Evolutionary conservation across 495 filamentous ascomycete genomes (phyloP), one percentile per base, ranked within the genome.

Genomic region (Penicillium canariense): DNA sequence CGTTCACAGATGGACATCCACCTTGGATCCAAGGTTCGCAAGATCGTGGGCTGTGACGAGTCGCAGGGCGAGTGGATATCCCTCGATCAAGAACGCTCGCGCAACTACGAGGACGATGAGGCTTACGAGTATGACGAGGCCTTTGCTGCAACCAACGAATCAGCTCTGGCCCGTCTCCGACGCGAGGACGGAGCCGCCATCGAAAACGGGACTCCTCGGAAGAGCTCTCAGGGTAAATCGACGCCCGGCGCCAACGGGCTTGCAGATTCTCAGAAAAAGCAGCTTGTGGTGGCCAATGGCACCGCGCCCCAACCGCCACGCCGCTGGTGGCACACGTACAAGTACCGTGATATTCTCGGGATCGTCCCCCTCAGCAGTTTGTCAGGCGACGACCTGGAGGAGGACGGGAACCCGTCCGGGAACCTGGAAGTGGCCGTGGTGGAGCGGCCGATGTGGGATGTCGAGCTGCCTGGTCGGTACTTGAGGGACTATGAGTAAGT

Each of bases 321-420:
- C 17, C 71, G 71, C 5, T 78, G 74, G 73, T 97, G 91, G 91
- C 82, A 81, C 58, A 93, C 91, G 8, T 90, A 87, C 71, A 92
- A 94, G 65, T 99, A 96, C 67, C 78, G 91, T 52, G 88, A 91
- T 8, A 90, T 99, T 54, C 71, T 99, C 59, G 94, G 92, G 4
- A 87, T 97, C 26, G 87, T 93, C 12, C 84, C 87, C 15, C 71
- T 98, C 22, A 68, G 75, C 55, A 52, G 48, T 14, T 31, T 58
- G 11, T 56, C 65, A 14, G 53, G 44, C 26, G 58, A 64, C 17
- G 65, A 61, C 17, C 17, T 22, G 47, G 43, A 46, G 26, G 43
- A 64, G 5, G 50, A 62, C 6, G 63, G 73, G 22, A 67, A 25
- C 20, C 42, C 68, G 15, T 58, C 31, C 31, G 63, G 67, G 46